phyloP scores from a whole-genome alignment of 2,329 filamentous ascomycete genomes.

The Paramyrothecium roridum region DNA sequence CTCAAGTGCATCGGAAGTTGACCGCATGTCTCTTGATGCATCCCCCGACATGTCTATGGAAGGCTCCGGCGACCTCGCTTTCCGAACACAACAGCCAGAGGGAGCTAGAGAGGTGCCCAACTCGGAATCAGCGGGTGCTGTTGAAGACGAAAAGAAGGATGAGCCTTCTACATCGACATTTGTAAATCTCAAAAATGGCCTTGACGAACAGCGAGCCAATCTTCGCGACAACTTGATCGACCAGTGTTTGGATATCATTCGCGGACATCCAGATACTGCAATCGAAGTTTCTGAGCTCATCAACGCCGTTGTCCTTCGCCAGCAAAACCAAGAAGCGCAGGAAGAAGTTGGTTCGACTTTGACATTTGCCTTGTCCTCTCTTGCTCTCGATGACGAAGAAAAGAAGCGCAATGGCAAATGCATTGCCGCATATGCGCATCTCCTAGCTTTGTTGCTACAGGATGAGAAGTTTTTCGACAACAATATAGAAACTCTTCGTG shows the following conservation, averaged over 20 bases:
- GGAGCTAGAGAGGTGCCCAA: constrained; percentile 13
- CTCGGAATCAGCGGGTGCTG: constrained; percentile 3
- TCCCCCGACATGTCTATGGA: constrained; percentile 24
- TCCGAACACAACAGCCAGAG: constrained; percentile 16
- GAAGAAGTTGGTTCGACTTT: constrained; percentile 80
- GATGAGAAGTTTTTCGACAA: constrained; percentile 77
- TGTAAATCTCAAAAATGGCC: constrained; percentile 61
- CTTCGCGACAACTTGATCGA: constrained; percentile 80
- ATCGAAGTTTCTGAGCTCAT: constrained; percentile 91
- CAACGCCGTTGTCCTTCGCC: constrained; percentile 62
- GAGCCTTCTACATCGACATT: constrained; percentile 11
- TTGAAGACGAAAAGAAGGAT: constrained; percentile 4
- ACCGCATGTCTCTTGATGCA: constrained; percentile 34
- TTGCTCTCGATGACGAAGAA: constrained; percentile 57
- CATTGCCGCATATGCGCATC: constrained; percentile 86
- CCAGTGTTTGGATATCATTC: constrained; percentile 84
- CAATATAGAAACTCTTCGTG: constrained; percentile 70
- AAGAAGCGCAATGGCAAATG: constrained; percentile 60
- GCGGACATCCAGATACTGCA: constrained; percentile 81
- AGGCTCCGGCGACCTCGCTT: constrained; percentile 22
- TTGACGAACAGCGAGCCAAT: constrained; percentile 72
- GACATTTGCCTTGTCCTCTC: constrained; percentile 76
- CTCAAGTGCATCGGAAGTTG: constrained; percentile 23
- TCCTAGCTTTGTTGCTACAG: constrained; percentile 84
- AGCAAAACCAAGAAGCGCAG: constrained; percentile 51